Conservation (phyloP, 148 eudicot genomes). For the Heliamphora exappendiculata region DNA sequence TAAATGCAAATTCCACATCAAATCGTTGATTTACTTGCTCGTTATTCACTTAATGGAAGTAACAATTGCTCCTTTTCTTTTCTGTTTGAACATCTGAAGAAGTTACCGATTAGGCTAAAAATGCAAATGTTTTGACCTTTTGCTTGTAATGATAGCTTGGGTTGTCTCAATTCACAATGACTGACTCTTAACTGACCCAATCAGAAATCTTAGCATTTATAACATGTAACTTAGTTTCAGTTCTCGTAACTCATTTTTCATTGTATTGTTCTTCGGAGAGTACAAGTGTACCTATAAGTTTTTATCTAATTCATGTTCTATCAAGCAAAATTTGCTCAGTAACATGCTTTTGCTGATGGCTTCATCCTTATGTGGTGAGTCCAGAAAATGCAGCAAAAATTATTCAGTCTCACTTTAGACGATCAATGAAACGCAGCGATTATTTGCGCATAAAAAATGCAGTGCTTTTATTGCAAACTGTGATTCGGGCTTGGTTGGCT, state of each 20-base stretch:
- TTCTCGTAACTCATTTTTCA: background rate
- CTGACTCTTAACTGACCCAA: background rate
- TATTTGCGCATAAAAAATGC: conserved; percentile 40
- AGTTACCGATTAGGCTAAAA: background rate
- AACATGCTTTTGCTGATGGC: conserved; percentile 3
- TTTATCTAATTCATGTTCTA: background rate
- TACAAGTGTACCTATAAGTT: background rate
- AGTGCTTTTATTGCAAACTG: conserved; percentile 36
- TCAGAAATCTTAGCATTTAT: background rate
- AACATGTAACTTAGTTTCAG: no score
- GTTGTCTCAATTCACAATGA: background rate
- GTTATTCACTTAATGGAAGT: background rate
- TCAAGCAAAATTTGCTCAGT: background rate
- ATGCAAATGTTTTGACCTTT: background rate
- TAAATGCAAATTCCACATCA: background rate
- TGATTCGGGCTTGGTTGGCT: conserved; percentile 51
- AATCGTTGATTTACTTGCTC: background rate
- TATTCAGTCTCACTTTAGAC: conserved; percentile 57
- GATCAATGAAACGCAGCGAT: conserved; percentile 26
- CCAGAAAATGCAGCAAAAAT: conserved; percentile 60
- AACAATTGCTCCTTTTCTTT: background rate
- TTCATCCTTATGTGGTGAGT: conserved; percentile 13
- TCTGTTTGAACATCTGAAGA: background rate
- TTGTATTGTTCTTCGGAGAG: background rate
- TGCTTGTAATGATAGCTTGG: background rate